Base-by-base conservation (phyloP, 257 asterid genomes). In the Pogostemon cablin region DNA sequence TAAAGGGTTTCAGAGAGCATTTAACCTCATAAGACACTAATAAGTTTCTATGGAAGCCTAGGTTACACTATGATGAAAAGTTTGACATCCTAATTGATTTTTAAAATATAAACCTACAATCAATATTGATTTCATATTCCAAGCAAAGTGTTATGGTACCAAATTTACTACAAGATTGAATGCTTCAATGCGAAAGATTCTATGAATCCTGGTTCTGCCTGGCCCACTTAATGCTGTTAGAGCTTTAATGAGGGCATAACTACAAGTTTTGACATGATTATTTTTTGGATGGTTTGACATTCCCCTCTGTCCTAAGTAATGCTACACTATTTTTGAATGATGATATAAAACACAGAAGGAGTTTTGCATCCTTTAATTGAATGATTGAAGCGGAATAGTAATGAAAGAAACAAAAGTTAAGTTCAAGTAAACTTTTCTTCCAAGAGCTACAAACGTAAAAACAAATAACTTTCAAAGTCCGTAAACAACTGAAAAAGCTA, bases 401-500 rank as follows among this genome's bases (percentile, higher is more conserved):
- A 52, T 41, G 41, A 37, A 32, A 37, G 42, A 7, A 56, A 7
- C 60, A 41, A 42, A 9, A 39, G 12, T 20, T 41, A 44, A 34
- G n/a, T 52, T 54, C 77, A 43, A 42, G 59, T 42, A 72, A 17
- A 72, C 37, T 25, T 11, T 32, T 44, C 53, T 55, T 11, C 44
- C 9, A 10, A 38, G 25, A 25, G 46, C 39, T 3, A 20, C 32
- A 65, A 42, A 43, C 38, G 60, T 44, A 44, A 6, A 50, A 44
- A 46, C 17, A 25, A 43, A 46, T 15, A 48, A 46, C 9, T 20
- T 50, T 34, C 54, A 17, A 47, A 65, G 12, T 25, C 12, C 20
- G 68, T 41, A 75, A 47, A 44, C 40, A 37, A 39, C 15, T 11
- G 67, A 38, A 60, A 57, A 41, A 48, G 59, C 50, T 65, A n/a